Evolutionary conservation across 331 rosid genomes (phyloP), one percentile per base, ranked within the genome.

Genomic region (Erythrophleum ivorense): DNA sequence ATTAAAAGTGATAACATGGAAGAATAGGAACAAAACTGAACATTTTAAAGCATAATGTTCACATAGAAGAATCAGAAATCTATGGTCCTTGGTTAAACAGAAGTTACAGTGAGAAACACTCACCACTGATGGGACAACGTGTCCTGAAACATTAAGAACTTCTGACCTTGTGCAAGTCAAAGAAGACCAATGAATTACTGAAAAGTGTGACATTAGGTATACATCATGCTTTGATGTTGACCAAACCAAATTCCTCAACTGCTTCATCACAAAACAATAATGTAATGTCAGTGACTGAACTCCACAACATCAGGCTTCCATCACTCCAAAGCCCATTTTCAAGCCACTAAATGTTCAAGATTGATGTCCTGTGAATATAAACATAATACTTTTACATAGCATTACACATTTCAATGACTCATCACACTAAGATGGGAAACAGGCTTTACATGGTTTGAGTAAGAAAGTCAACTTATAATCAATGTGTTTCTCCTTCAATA

Each of bases 161-260:
- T 93, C 97, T 63, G 90, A 79, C 81, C 77, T 88, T 45, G 83
- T 71, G 88, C 86, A 86, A 53, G 86, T 78, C 81, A 91, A 81
- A 34, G 94, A 86, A 55, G 94, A 88, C 94, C 94, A 93, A 79
- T 93, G 97, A 79, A 89, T 72, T 70, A 93, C 78, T 58, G 91
- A 86, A 84, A 80, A 90, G 84, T 87, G 86, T 41, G 94, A 91
- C 89, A 93, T 79, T 45, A 93, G 90, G 83, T 93, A 93, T 60
- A 90, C 93, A 84, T 91, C 97, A 84, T 93, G 97, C 82, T 93
- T 93, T 67, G 97, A 88, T 45, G 97, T 90, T 70, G 97, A 89
- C 94, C 97, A 93, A 81, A 93, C 94, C 88, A 93, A 85, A 83
- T 93, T 93, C 90, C 97, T 92, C 89, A 93, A 88, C 97, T 93